Base-by-base conservation (phyloP, 2,329 filamentous ascomycete species). In the Trichoderma brevicompactum region DNA sequence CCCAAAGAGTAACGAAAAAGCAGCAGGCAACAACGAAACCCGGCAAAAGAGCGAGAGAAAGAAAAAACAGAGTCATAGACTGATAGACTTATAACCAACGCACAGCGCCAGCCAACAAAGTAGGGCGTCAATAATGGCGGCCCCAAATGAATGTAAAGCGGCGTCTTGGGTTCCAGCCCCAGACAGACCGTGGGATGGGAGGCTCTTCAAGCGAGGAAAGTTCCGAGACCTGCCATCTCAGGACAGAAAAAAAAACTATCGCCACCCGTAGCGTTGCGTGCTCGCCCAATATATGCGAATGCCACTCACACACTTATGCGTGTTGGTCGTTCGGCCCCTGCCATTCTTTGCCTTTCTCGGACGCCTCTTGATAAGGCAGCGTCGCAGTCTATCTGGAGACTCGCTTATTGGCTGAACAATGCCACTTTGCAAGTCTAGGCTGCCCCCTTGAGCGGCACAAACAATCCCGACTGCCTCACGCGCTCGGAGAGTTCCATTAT, bases 211-310 rank as follows among this genome's bases (percentile, higher is more conserved):
- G 32, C 17, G 12, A 64, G 43, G 13, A 13, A 49, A 53, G 34
- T 8, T 19, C 15, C 34, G 60, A 64, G 50, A 44, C 60, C 34
- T 41, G 58, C 58, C 32, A 15, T 55, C 28, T 12, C 6, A 49
- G 32, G 32, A n/a, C 56, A 41, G 12, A 49, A 93, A 93, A 93
- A 93, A 17, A 46, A 23, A 87, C 87, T 1, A 85, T 97, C 68
- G 85, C 59, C 59, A 59, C 28, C n/a, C 28, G 12, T 55, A 46
- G 55, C 41, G 36, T 41, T 43, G 19, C n/a, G 36, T 43, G 9
- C 19, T 34, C 40, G n/a, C 23, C 28, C 23, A 36, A 46, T 46
- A 46, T 17, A 34, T 36, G 43, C n/a, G 12, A n/a, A 17, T 48
- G 23, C 19, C 46, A 50, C 44, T 13, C 36, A 38, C 19, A 44